Conservation (phyloP, 257 asterid species). For the Scutellaria galericulata region DNA sequence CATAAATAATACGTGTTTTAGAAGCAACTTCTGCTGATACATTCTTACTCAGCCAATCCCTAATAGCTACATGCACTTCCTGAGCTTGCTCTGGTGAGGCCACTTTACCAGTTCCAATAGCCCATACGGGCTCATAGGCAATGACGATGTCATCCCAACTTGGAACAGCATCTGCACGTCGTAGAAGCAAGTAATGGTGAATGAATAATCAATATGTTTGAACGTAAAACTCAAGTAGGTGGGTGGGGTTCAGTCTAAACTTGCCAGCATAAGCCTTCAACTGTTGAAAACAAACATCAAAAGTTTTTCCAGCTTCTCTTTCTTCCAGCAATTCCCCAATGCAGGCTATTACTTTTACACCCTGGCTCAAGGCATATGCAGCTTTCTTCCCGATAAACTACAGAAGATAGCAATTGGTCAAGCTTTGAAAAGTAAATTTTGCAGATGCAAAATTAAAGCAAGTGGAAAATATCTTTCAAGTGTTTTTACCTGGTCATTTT, state of each 20-base stretch:
- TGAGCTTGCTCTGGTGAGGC: constrained; percentile 99
- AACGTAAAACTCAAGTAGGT: not conserved
- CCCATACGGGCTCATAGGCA: constrained; percentile 99
- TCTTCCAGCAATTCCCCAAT: constrained; percentile 95
- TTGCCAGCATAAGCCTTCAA: constrained; percentile 89
- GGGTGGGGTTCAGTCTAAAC: constrained; percentile 13
- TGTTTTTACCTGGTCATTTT: constrained; percentile 77
- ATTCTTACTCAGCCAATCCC: constrained; percentile 93
- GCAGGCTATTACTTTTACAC: constrained; percentile 92
- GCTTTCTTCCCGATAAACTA: constrained; percentile 98
- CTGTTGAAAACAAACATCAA: constrained; percentile 89
- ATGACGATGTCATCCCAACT: constrained; percentile 91
- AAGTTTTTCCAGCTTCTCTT: constrained; percentile 95
- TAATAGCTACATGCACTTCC: constrained; percentile 93
- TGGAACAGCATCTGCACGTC: constrained; percentile 77
- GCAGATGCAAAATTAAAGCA: constrained; percentile 19
- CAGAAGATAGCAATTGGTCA: constrained; percentile 36
- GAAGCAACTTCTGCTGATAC: constrained; percentile 92
- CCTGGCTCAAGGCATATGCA: constrained; percentile 92
- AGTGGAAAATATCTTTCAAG: constrained; percentile 27
- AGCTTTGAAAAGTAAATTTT: constrained; percentile 30
- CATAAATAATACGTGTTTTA: constrained; percentile 86
- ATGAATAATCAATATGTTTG: constrained; percentile 8
- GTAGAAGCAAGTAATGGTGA: constrained; percentile 11
- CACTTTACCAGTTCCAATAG: constrained; percentile 99